These are phyloP conservation scores for Thielaviopsis musarum DNA, from an alignment of 2,329 filamentous ascomycete species.

Conservation along the genomic window DNA sequence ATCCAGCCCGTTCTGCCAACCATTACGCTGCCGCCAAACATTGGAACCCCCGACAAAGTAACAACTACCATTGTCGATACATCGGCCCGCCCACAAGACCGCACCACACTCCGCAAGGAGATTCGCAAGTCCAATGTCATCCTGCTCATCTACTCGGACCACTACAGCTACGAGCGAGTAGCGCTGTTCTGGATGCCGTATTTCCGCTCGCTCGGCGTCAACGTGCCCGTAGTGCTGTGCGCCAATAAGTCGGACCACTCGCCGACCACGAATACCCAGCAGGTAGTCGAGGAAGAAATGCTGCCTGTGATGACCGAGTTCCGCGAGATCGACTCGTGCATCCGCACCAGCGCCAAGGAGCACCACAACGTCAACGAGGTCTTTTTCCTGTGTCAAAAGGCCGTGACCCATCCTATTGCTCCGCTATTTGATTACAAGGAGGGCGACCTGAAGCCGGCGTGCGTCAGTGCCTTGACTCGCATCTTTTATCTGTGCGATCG, in stretches of 20 bases:
- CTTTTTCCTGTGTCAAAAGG: conserved; percentile 96
- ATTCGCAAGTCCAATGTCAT: conserved; percentile 96
- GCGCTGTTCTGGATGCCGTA: conserved; percentile 98
- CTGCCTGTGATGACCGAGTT: conserved; percentile 96
- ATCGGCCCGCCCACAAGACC: conserved; percentile 83
- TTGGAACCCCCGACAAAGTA: conserved; percentile 89
- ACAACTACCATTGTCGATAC: conserved; percentile 97
- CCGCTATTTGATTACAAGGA: conserved; percentile 96
- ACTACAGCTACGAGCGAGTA: conserved; percentile 96
- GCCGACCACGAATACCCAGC: conserved; percentile 55
- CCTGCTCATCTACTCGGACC: conserved; percentile 88
- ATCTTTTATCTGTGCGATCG: conserved; percentile 95
- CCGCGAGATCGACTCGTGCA: conserved; percentile 96
- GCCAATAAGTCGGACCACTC: conserved; percentile 93
- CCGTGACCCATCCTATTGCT: conserved; percentile 90
- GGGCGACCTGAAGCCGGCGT: conserved; percentile 68
- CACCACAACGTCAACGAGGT: conserved; percentile 90
- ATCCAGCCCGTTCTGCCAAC: conserved; percentile 89
- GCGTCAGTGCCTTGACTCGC: conserved; percentile 67
- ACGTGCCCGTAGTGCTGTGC: conserved; percentile 90
- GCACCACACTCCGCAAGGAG: conserved; percentile 77
- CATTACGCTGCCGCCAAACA: conserved; percentile 84
- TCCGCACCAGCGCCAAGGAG: conserved; percentile 79
- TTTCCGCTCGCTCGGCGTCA: conserved; percentile 93
- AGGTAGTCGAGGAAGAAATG: conserved; percentile 94